Percentiles rank a stretch among this genome's conserved stretches.
These are phyloP conservation scores for Globisporangium paddicum DNA, from an alignment of 352 stramenopile species.

Conservation along the genomic window DNA sequence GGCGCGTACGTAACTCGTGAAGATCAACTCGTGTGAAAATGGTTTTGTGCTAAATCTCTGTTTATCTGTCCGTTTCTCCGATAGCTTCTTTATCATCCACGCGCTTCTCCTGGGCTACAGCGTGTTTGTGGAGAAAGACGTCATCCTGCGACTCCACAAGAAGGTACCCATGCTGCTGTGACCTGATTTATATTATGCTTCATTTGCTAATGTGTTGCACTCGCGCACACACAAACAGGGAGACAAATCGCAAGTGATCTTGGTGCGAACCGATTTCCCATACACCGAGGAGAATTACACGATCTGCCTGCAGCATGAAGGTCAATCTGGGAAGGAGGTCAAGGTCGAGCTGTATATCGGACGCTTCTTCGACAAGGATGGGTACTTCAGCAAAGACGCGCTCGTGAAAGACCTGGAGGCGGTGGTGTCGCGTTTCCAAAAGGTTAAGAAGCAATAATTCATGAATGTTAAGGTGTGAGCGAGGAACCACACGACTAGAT, in stretches of 20 bases:
- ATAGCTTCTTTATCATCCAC: conserved; percentile 81
- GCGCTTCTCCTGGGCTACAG: conserved; percentile 66
- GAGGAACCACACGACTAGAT: conserved; percentile 32
- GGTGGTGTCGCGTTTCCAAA: conserved; percentile 61
- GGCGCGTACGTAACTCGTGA: conserved; percentile 26
- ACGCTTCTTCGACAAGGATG: conserved; percentile 83
- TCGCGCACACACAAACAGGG: too few species aligned
- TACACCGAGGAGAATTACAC: conserved; percentile 74
- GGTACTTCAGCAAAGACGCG: conserved; percentile 75
- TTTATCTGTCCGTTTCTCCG: not conserved
- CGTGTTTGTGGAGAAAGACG: conserved; percentile 73
- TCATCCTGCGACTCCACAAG: conserved; percentile 65
- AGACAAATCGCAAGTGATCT: conserved; percentile 26
- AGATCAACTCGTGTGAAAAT: too few species aligned
- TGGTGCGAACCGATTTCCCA: conserved; percentile 69
- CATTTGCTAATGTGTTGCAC: too few species aligned
- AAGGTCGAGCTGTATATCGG: conserved; percentile 78
- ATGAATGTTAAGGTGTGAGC: conserved; percentile 17
- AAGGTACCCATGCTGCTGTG: conserved; percentile 27
- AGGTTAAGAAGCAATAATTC: conserved; percentile 69
- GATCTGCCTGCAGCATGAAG: conserved; percentile 46
- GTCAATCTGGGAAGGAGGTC: conserved; percentile 29
- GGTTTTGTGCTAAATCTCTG: too few species aligned
- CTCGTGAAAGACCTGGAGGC: conserved; percentile 68
- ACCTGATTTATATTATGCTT: too few species aligned